Evolutionary conservation across 75 land plant species (phyloP).

Genomic region (Picea glauca): DNA sequence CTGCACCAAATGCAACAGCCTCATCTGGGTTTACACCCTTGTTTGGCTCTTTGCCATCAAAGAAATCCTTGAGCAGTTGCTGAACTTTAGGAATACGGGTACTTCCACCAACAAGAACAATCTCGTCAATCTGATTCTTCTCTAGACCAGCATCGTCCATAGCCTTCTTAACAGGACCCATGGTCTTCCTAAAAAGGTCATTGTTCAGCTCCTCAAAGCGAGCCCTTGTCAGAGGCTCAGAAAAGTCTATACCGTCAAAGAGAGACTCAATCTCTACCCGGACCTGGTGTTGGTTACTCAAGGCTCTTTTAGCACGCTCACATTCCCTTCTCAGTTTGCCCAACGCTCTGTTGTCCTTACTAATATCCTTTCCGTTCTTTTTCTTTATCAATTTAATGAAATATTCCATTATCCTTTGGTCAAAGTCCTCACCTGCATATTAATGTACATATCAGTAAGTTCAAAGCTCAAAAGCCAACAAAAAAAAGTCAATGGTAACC

Average conservation of each 20-base stretch:
- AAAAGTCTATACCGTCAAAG: slow-evolving; percentile 82
- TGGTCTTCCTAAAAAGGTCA: slow-evolving; percentile 91
- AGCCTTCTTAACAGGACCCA: slow-evolving; percentile 98
- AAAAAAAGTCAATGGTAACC: background rate
- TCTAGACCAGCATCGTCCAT: slow-evolving; percentile 92
- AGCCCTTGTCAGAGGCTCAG: slow-evolving; percentile 90
- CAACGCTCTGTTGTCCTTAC: slow-evolving; percentile 89
- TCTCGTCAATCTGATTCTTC: slow-evolving; percentile 81
- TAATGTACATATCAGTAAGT: background rate
- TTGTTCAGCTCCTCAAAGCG: slow-evolving; percentile 91
- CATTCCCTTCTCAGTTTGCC: slow-evolving; percentile 82
- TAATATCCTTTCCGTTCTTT: slow-evolving; percentile 89
- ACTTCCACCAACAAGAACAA: slow-evolving; percentile 93
- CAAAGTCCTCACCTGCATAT: slow-evolving; percentile 84
- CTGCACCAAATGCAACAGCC: slow-evolving; percentile 95
- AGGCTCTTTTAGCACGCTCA: slow-evolving; percentile 92
- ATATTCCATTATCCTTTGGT: slow-evolving; percentile 94
- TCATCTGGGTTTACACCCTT: slow-evolving; percentile 99
- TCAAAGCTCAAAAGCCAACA: background rate
- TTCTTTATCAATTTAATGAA: slow-evolving; percentile 97
- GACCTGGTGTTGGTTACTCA: slow-evolving; percentile 95
- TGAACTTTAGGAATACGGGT: slow-evolving; percentile 96
- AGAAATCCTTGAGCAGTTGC: slow-evolving; percentile 87
- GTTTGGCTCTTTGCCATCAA: slow-evolving; percentile 97
- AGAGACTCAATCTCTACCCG: slow-evolving; percentile 90